A percentile compares a stretch with the other conserved stretches of the same genome.
phyloP scores from a whole-genome alignment of 495 filamentous ascomycete genomes.

The Hyaloscypha hepaticicola region DNA sequence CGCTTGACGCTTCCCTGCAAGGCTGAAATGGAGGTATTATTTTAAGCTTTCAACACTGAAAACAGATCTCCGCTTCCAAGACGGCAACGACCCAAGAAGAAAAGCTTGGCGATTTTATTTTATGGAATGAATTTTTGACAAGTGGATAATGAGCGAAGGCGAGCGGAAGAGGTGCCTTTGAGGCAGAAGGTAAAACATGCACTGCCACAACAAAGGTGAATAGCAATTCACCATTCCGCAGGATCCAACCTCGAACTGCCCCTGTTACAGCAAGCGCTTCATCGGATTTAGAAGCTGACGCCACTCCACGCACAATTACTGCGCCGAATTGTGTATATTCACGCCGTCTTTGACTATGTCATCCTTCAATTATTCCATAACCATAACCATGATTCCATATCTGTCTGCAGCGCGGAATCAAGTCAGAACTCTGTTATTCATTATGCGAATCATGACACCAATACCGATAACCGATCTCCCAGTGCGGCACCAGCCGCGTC shows the following conservation, averaged over 20 bases:
- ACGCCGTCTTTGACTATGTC: too few relatives aligned
- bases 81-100: not conserved
- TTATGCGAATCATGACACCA: not conserved
- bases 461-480: not conserved
- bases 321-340: too few relatives aligned
- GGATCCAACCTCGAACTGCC: not conserved
- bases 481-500: not conserved
- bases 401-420: too few relatives aligned
- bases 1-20: not conserved
- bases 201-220: not conserved
- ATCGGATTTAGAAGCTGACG: not conserved
- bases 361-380: too few relatives aligned
- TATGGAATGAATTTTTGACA: not conserved
- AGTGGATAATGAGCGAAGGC: not conserved
- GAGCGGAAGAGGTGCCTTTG: not conserved
- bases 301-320: not conserved
- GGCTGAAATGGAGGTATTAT: not conserved
- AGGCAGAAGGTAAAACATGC: not conserved
- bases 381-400: not conserved
- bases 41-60: not conserved
- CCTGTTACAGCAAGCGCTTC: slow-evolving; percentile 11
- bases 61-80: not conserved
- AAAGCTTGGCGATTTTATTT: not conserved
- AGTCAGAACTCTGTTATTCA: too few relatives aligned
- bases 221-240: not conserved